Evolutionary conservation across 2,329 filamentous ascomycete genomes (phyloP).

Genomic region (Bretziella fagacearum): DNA sequence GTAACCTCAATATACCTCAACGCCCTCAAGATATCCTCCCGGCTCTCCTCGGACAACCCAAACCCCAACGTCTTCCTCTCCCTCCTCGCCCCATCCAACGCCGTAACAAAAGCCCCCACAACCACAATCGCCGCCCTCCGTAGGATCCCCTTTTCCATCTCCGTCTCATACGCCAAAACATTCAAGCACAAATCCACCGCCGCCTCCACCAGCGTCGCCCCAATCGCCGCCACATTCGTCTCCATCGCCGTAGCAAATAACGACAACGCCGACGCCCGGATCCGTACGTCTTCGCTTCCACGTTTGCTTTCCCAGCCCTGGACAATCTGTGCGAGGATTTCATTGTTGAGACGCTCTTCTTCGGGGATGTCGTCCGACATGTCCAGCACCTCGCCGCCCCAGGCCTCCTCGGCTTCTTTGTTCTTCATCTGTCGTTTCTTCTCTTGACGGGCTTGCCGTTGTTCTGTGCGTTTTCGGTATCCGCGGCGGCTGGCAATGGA

Average conservation of each 20-base stretch:
- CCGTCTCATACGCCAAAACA: conserved; percentile 45
- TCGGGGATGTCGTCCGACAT: conserved; percentile 29
- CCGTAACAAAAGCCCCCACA: conserved; percentile 43
- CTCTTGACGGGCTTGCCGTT: conserved; percentile 35
- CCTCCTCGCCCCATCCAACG: conserved; percentile 37
- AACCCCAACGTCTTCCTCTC: conserved; percentile 31
- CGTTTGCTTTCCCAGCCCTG: conserved; percentile 49
- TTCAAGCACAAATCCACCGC: conserved; percentile 46
- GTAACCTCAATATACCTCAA: conserved; percentile 46
- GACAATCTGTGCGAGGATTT: conserved; percentile 40
- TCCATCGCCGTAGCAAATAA: conserved; percentile 45
- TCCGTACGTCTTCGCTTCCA: conserved; percentile 51
- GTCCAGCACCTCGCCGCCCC: conserved; percentile 36
- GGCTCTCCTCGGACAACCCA: conserved; percentile 36
- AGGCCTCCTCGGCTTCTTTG: conserved; percentile 34
- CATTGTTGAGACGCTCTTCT: conserved; percentile 30
- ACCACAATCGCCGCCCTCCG: conserved; percentile 49
- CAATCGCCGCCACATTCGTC: conserved; percentile 39
- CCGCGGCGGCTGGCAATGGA: conserved; percentile 47
- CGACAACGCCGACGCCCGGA: conserved; percentile 52
- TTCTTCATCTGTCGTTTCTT: conserved; percentile 30
- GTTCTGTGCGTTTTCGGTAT: conserved; percentile 40
- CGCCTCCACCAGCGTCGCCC: conserved; percentile 33
- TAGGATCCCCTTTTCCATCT: conserved; percentile 44
- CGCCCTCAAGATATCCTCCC: conserved; percentile 43